Percentiles rank a stretch among this genome's conserved stretches.
These are phyloP conservation scores for Begonia fuchsioides DNA, from an alignment of 306 rosid species.

Conservation along the genomic window DNA sequence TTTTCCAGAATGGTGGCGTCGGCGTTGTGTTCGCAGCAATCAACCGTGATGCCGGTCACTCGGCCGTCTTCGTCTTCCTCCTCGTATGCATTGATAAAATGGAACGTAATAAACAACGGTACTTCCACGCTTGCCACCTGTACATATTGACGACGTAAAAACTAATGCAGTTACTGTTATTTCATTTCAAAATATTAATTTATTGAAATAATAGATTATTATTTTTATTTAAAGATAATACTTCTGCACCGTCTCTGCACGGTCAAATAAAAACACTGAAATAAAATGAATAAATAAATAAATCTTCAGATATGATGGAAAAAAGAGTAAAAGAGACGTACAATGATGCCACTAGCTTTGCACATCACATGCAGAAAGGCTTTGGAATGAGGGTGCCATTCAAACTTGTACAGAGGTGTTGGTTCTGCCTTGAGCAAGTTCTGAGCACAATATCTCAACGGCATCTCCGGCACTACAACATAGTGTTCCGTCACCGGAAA, in stretches of 20 bases:
- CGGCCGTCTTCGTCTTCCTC: conserved; percentile 77
- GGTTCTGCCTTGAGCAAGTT: conserved; percentile 85
- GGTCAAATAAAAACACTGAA: no score
- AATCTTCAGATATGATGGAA: neutral
- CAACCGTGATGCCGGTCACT: conserved; percentile 47
- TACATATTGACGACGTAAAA: neutral
- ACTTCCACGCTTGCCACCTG: conserved; percentile 91
- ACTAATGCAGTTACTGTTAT: no score
- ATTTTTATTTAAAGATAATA: no score
- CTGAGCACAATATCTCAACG: conserved; percentile 69
- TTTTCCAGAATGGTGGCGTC: conserved; percentile 44
- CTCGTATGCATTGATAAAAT: conserved; percentile 89
- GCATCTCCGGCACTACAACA: conserved; percentile 77
- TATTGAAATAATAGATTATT: no score
- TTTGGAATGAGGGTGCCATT: conserved; percentile 75
- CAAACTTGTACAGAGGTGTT: conserved; percentile 75
- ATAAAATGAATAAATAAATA: no score
- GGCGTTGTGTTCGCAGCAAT: conserved; percentile 87
- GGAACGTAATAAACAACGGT: conserved; percentile 72
- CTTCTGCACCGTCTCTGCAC: no score
- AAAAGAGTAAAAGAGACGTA: conserved; percentile 11
- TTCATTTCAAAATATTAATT: no score
- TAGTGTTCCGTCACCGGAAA: conserved; percentile 77
- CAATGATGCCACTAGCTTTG: conserved; percentile 69
- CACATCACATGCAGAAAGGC: conserved; percentile 74